Evolutionary conservation across 1,139 yeast genomes (phyloP), one percentile per base, ranked within the genome.

Genomic region (Magnusiomyces magnusii): DNA sequence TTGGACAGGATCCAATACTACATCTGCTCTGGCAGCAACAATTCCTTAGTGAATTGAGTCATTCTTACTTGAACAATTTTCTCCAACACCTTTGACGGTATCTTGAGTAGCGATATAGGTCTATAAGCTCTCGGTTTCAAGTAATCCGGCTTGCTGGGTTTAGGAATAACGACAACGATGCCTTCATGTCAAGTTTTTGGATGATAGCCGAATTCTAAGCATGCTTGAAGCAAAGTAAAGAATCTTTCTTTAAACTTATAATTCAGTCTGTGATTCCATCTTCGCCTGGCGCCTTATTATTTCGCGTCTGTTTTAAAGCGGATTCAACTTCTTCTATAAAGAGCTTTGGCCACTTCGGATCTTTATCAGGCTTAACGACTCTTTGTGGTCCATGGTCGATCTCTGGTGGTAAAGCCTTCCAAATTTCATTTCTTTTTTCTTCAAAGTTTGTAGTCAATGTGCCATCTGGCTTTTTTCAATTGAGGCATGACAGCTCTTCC

Each of bases 91-190:
- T 31, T 31, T 7, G 36, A 7, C 13, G 36, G 10, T 7, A 31
- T 13, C 13, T 31, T 13, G 13, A 31, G 36, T 31, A 31, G 7
- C 10, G 36, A 7, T 7, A 13, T 31, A 31, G 36, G 36, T 13
- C 58, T 31, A 54, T 60, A 58, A 1, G 62, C 51, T 27, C 53
- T 23, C 1, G 47, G 55, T 1, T 42, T 23, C 10, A 25, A 25
- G 36, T 50, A 39, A 27, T 59, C 61, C 13, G 25, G 44, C 49
- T 44, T 34, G 15, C 44, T 47, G 27, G 59, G 55, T 36, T 58
- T 58, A 17, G 56, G 58, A 3, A 58, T 13, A 10, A 58, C 56
- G 19, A 42, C 54, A 10, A 41, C 55, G n/a, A 51, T 41, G 25
- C 47, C 23, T 2, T n/a, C 17, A 2, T 57, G n/a, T 36, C 50